phyloP scores from a whole-genome alignment of 2,329 filamentous ascomycete species.

The Ophiostoma tasmaniense region DNA sequence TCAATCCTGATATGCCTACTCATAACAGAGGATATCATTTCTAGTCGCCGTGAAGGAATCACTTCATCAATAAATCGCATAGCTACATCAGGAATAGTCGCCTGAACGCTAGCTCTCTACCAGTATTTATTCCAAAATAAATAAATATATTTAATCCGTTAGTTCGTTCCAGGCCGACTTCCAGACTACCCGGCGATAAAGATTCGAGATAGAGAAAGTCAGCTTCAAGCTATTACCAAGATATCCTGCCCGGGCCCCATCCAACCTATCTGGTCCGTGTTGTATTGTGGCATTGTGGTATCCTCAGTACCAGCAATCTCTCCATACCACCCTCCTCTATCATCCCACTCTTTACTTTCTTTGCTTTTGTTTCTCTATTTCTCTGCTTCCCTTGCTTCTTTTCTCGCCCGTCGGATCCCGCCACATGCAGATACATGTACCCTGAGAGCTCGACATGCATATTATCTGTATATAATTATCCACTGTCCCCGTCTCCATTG shows the following conservation, averaged over 20 bases:
- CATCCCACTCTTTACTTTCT: background rate
- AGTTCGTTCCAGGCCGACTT: background rate
- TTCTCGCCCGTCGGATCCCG: background rate
- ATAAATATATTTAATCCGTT: background rate
- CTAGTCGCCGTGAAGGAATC: background rate
- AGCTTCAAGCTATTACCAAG: background rate
- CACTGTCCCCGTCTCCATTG: background rate
- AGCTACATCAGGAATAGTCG: background rate
- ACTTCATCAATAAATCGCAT: background rate
- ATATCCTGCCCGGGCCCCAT: background rate
- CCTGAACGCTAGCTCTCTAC: background rate
- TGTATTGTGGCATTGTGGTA: background rate
- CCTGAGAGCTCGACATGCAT: background rate
- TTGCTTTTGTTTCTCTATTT: background rate
- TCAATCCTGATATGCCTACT: background rate
- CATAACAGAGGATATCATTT: background rate
- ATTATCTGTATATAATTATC: background rate
- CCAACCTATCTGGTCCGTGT: background rate
- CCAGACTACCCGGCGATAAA: background rate
- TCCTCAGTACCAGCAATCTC: background rate
- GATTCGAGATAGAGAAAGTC: background rate
- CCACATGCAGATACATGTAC: background rate
- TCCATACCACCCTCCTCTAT: background rate
- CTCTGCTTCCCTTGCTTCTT: background rate
- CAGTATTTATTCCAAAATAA: background rate